A percentile compares a stretch with the other conserved stretches of the same genome.
phyloP scores from a whole-genome alignment of 2,329 filamentous ascomycete species.

The Clonostachys rhizophaga region DNA sequence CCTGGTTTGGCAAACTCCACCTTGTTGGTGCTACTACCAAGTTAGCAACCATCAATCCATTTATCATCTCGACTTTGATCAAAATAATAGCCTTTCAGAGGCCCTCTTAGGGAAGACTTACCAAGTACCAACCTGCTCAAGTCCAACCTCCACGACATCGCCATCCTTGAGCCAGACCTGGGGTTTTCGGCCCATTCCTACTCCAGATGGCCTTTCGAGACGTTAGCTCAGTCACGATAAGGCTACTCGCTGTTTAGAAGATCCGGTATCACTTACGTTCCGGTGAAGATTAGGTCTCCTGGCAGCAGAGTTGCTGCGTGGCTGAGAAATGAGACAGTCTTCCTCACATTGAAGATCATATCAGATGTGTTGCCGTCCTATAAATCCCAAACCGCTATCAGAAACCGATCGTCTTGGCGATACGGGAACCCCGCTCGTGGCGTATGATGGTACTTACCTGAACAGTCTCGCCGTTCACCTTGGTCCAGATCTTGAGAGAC shows the following conservation, averaged over 20 bases:
- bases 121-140: conserved; percentile 62
- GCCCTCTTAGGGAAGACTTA: conserved; percentile 8
- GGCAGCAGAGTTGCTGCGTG: conserved; percentile 58
- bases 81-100: neutral
- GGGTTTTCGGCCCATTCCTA: conserved; percentile 65
- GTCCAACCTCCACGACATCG: conserved; percentile 63
- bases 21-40: conserved; percentile 15
- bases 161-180: conserved; percentile 66
- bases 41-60: neutral
- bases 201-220: conserved; percentile 53
- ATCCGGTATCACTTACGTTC: conserved; percentile 39
- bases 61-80: neutral
- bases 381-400: neutral
- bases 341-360: conserved; percentile 58
- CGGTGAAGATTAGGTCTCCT: conserved; percentile 63
- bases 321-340: conserved; percentile 55
- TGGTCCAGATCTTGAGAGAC: conserved; percentile 48
- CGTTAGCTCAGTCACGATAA: neutral
- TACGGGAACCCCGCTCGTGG: neutral
- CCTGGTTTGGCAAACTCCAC: conserved; percentile 19
- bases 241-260: neutral
- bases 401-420: neutral
- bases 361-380: conserved; percentile 51
- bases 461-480: conserved; percentile 52
- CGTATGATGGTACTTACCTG: conserved; percentile 32